Conservation (phyloP, 805 yeast genomes). For the Saccharomycopsis sp. region DNA sequence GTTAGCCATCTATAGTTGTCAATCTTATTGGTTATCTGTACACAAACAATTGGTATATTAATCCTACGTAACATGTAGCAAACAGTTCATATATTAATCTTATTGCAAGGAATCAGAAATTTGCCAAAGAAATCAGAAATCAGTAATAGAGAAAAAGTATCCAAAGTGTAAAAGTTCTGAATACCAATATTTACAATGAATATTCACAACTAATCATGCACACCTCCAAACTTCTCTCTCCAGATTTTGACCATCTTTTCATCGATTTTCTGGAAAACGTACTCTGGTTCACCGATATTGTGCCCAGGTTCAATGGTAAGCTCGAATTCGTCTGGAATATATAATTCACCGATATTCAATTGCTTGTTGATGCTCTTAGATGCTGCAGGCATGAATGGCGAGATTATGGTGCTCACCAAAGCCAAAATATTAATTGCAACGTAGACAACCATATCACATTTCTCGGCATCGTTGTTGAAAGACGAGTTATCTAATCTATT, state of each 20-base stretch:
- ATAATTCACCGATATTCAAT: conserved; percentile 73
- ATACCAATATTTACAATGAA: not conserved
- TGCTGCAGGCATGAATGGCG: conserved; percentile 90
- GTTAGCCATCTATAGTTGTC: no score
- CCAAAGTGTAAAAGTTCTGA: no score
- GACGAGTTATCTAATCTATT: conserved; percentile 88
- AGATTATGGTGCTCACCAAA: conserved; percentile 71
- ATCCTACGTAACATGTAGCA: no score
- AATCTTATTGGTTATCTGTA: no score
- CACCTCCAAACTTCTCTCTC: conserved; percentile 83
- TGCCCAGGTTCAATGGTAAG: conserved; percentile 72
- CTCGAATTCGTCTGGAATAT: conserved; percentile 71
- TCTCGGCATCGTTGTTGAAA: conserved; percentile 66
- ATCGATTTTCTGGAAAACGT: conserved; percentile 87
- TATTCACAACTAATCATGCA: conserved; percentile 33
- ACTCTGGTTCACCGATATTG: conserved; percentile 83
- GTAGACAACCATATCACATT: conserved; percentile 87
- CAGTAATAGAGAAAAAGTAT: no score
- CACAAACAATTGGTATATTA: no score
- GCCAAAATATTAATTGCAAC: conserved; percentile 86
- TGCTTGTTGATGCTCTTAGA: conserved; percentile 63
- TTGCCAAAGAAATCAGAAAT: no score
- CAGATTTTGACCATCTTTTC: conserved; percentile 81
- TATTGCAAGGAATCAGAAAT: no score
- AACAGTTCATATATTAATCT: no score